phyloP scores from a whole-genome alignment of 2,329 filamentous ascomycete species.

The Fusarium subtropicale region DNA sequence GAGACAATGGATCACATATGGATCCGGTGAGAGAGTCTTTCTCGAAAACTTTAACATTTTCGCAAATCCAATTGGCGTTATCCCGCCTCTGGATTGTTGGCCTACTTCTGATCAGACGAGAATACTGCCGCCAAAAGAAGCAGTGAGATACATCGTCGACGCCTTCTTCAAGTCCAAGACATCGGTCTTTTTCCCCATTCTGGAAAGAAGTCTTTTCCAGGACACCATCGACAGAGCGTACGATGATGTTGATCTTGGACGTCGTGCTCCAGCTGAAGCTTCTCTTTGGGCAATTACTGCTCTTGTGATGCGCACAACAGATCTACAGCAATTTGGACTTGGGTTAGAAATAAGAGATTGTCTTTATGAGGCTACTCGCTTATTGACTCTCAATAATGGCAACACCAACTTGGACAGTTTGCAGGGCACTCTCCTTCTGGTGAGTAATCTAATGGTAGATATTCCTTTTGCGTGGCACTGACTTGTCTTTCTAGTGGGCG shows the following conservation, averaged over 20 bases:
- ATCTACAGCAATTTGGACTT: conserved; percentile 2
- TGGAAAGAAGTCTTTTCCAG: conserved; percentile 24
- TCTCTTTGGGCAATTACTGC: conserved; percentile 30
- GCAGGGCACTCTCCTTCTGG: conserved; percentile 28
- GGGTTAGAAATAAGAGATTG: conserved; percentile 11
- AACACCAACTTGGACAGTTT: conserved; percentile 24
- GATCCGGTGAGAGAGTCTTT: conserved; percentile 35
- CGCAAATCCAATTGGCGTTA: conserved; percentile 5
- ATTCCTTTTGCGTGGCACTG: background rate
- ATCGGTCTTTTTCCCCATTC: conserved; percentile 20
- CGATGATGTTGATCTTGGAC: conserved; percentile 7
- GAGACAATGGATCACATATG: conserved; percentile 36
- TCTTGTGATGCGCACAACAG: conserved; percentile 14
- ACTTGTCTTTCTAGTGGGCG: conserved; percentile 11
- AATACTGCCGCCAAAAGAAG: conserved; percentile 2
- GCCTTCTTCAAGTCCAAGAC: conserved; percentile 30
- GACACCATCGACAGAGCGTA: conserved; percentile 18
- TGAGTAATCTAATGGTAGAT: background rate
- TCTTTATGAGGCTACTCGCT: conserved; percentile 5
- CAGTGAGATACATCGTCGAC: conserved; percentile 13
- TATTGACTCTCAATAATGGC: conserved; percentile 15
- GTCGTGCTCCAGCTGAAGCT: conserved; percentile 8
- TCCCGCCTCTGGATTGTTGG: conserved; percentile 1
- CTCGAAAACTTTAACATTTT: conserved; percentile 37
- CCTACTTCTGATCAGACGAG: conserved; percentile 17